Conservation (phyloP, 768 basidiomycete species). For the Suillus ampliporus region DNA sequence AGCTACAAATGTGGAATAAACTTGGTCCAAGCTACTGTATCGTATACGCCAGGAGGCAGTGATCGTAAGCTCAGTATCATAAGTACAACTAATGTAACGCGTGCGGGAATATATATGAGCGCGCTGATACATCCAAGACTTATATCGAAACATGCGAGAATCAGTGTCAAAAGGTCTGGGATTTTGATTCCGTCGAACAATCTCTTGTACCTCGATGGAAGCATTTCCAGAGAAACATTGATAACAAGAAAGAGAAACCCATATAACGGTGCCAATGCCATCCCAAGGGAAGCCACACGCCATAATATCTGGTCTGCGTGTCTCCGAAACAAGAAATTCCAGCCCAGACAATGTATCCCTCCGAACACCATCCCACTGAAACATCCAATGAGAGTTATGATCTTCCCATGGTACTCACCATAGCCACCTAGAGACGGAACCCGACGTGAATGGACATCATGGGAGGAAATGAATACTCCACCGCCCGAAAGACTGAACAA, state of each 20-base stretch:
- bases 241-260: background rate
- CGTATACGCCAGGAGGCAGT: conserved; percentile 19
- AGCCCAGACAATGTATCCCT: conserved; percentile 31
- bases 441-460: background rate
- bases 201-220: no score
- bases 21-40: conserved; percentile 22
- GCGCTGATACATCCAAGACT: no score
- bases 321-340: conserved; percentile 27
- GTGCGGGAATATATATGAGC: conserved; percentile 19
- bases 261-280: conserved; percentile 13
- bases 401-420: background rate
- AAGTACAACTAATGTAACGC: conserved; percentile 16
- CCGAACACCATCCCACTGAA: conserved; percentile 28
- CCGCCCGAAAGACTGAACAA: background rate
- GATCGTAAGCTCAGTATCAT: conserved; percentile 15
- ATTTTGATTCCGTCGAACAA: no score
- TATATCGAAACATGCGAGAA: no score
- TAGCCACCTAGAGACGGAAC: conserved; percentile 5
- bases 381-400: background rate
- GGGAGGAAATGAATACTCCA: fast-evolving
- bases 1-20: conserved; percentile 13
- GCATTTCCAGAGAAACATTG: no score
- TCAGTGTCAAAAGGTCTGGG: no score
- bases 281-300: conserved; percentile 25
- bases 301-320: conserved; percentile 28